phyloP scores from a whole-genome alignment of 495 filamentous ascomycete species.

The Astrothelium macrocarpum region DNA sequence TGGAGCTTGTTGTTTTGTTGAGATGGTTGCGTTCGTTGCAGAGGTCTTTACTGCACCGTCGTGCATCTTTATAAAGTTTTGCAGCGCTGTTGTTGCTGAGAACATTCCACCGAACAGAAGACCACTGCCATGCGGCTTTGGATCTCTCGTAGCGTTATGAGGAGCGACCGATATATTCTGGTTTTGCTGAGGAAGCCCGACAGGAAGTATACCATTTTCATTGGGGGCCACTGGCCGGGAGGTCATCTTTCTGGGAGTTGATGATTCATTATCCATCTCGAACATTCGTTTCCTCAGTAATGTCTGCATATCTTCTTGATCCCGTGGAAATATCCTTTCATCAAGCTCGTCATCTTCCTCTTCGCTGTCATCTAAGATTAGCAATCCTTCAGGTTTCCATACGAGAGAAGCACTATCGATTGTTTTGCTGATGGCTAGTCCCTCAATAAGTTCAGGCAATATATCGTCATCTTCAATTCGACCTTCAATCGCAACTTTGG shows the following conservation, averaged over 20 bases:
- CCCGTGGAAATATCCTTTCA: conserved; percentile 12
- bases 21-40: not conserved
- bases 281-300: conserved; percentile 26
- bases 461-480: conserved; percentile 28
- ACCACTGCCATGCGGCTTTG: conserved; percentile 9
- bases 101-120: conserved; percentile 26
- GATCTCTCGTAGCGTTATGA: not conserved
- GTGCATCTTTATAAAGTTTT: conserved; percentile 22
- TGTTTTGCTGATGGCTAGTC: conserved; percentile 18
- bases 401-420: conserved; percentile 30
- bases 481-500: conserved; percentile 27
- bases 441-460: conserved; percentile 21
- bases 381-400: conserved; percentile 45
- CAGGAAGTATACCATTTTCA: not conserved
- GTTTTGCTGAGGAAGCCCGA: not conserved
- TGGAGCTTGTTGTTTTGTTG: not conserved
- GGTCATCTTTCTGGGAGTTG: not conserved
- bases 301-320: conserved; percentile 19
- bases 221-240: not conserved
- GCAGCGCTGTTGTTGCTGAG: conserved; percentile 23
- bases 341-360: conserved; percentile 42
- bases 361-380: conserved; percentile 40
- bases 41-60: conserved; percentile 8
- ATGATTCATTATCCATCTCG: conserved; percentile 21
- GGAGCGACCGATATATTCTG: not conserved